Base-by-base conservation (phyloP, 129 eudicot species). In the Rutidosis leptorrhynchoides region DNA sequence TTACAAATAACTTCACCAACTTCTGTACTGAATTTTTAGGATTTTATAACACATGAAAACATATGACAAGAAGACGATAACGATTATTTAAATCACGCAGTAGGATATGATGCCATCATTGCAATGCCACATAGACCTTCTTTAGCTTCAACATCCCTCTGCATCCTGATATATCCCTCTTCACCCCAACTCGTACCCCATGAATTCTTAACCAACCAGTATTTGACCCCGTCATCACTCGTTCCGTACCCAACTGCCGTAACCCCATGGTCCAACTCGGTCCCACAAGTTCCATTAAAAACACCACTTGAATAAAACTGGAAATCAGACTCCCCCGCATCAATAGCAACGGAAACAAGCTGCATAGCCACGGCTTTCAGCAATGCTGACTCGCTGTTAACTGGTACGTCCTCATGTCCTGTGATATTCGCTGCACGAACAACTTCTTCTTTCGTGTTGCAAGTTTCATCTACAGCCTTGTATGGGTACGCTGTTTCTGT, bases 401-500 rank as follows among this genome's bases (percentile, higher is more conserved):
- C 45, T 55, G 95, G 89, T 12, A 86, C 84, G 62, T 78, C 62
- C 65, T 81, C 89, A 26, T 86, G 84, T 54, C 89, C 95, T 52
- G n/a, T n/a, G n/a, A n/a, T n/a, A n/a, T n/a, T n/a, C n/a, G n/a
- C n/a, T n/a, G n/a, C n/a, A n/a, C n/a, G 22, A 1, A 51, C 12
- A 17, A 8, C 17, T 51, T 51, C 57, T 23, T 51, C 25, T 51
- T 51, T 51, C 17, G 57, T 19, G 12, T 51, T 51, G 57, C 57
- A 51, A 15, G 57, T 51, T 19, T 76, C 89, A 67, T 84, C 88
- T 40, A 24, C 26, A 25, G 84, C 90, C 23, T 6, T 65, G 84
- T 87, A 87, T 56, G 95, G 95, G 57, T 87, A 87, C 56, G 23
- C 49, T 7, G 45, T 43, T 77, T 83, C 90, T n/a, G 85, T 79